phyloP scores from a whole-genome alignment of 305 asterid species.

The Petunia hybrid region DNA sequence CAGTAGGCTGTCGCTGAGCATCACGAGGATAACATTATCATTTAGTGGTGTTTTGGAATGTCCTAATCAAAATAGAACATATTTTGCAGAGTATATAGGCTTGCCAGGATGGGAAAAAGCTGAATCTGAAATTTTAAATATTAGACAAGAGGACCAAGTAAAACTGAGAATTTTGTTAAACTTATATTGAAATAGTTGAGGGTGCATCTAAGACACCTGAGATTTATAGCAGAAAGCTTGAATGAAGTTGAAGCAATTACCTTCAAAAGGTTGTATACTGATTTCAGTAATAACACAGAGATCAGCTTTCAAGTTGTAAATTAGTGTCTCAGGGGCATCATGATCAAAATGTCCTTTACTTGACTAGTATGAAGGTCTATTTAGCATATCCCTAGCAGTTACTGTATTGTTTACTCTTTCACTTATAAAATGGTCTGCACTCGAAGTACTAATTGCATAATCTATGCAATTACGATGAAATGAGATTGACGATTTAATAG shows the following conservation, averaged over 20 bases:
- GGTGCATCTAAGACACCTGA: background rate
- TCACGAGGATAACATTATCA: slow-evolving; percentile 37
- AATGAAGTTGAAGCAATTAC: slow-evolving; percentile 42
- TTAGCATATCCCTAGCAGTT: slow-evolving; percentile 57
- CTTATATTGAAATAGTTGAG: background rate
- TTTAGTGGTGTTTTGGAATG: slow-evolving; percentile 54
- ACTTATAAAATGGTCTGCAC: slow-evolving; percentile 75
- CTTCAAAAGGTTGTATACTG: slow-evolving; percentile 83
- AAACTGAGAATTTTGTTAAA: background rate
- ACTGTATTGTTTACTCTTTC: slow-evolving; percentile 77
- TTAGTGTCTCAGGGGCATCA: slow-evolving; percentile 70
- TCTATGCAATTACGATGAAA: slow-evolving; percentile 55
- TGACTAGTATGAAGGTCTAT: slow-evolving; percentile 86
- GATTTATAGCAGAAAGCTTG: background rate
- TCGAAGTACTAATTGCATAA: slow-evolving; percentile 75
- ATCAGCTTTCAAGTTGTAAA: slow-evolving; percentile 66
- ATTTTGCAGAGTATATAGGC: slow-evolving; percentile 81
- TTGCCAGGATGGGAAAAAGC: slow-evolving; percentile 71
- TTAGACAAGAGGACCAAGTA: slow-evolving; percentile 4
- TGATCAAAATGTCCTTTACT: slow-evolving; percentile 81
- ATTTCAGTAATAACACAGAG: slow-evolving; percentile 78
- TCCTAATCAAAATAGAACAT: slow-evolving; percentile 73
- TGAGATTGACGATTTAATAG: slow-evolving; percentile 47
- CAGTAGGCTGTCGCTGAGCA: slow-evolving; percentile 56
- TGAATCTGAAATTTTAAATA: slow-evolving; percentile 40